Evolutionary conservation across 768 basidiomycete species (phyloP).

Genomic region (Pisolithus sp.): DNA sequence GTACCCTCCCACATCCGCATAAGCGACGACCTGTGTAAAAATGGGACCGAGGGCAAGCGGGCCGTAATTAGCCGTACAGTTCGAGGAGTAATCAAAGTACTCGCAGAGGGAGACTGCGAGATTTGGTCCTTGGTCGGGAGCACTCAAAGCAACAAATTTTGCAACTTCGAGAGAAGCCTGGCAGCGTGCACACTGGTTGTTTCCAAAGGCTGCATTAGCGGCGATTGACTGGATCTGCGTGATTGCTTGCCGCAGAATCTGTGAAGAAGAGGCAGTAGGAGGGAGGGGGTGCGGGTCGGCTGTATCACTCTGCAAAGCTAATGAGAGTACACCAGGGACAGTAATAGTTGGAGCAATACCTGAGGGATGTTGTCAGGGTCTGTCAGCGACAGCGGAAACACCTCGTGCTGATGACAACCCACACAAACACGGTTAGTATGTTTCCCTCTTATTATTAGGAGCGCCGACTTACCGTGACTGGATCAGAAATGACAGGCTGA

Average conservation of each 20-base stretch:
- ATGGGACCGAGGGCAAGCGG: constrained; percentile 47
- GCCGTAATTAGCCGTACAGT: constrained; percentile 46
- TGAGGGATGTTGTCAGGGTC: constrained; percentile 54
- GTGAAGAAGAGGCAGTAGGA: constrained; percentile 40
- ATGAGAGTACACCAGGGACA: background rate
- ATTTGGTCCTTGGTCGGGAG: constrained; percentile 52
- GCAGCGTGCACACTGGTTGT: constrained; percentile 53
- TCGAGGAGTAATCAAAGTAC: constrained; percentile 44
- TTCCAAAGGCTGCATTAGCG: constrained; percentile 45
- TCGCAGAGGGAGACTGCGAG: constrained; percentile 58
- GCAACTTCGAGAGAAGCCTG: constrained; percentile 53
- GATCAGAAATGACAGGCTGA: constrained; percentile 73
- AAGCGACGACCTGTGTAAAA: constrained; percentile 65
- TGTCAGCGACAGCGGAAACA: constrained; percentile 57
- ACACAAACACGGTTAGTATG: background rate
- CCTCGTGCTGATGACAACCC: constrained; percentile 38
- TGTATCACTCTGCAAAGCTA: constrained; percentile 39
- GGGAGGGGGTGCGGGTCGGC: constrained; percentile 63
- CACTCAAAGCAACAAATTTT: constrained; percentile 61
- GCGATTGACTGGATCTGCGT: constrained; percentile 52
- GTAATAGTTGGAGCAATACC: constrained; percentile 15
- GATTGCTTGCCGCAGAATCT: constrained; percentile 47
- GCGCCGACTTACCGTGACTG: constrained; percentile 43
- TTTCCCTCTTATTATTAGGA: background rate
- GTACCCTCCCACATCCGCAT: constrained; percentile 63